Evolutionary conservation across 2,329 filamentous ascomycete genomes (phyloP), one percentile per base, ranked within the genome.

Genomic region (Didymella sp.): DNA sequence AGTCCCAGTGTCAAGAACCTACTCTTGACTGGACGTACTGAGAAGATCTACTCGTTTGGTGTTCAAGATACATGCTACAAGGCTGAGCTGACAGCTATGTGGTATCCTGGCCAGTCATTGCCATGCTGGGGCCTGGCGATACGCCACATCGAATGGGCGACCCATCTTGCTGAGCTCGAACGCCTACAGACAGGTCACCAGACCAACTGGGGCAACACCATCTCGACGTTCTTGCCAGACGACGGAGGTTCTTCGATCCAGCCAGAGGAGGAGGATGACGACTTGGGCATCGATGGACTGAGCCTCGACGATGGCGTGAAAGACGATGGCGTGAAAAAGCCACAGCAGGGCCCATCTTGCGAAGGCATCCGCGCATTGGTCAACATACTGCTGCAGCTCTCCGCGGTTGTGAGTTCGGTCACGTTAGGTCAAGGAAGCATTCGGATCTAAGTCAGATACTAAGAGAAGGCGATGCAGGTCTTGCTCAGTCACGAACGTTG

Each of bases 61-160:
- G 62, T 75, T 27, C 59, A 56, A 33, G 54, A 68, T 0, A 73
- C 71, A 2, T 55, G 53, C 15, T 75, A 74, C 54, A 67, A 63
- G 21, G 66, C 68, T 11, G 71, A 74, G 33, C 31, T 60, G 6
- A 55, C 56, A 0, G 57, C 56, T 2, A 72, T 73, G 67, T 74
- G 72, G 71, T 71, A 73, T 27, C 66, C 68, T 1, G 12, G 30
- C 2, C 43, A 62, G 15, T 44, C 43, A 1, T 19, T 44, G 1
- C 67, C 70, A n/a, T 69, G 67, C 43, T 75, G 72, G 72, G 71
- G 71, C 15, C 56, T 74, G 17, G 54, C 56, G 27, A 58, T 75
- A 15, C 71, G 70, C 35, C 73, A 74, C 37, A 53, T 31, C 2
- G 67, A 73, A 15, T 75, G 73, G 73, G 59, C 54, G 3, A 63